Evolutionary conservation across 2,329 filamentous ascomycete species (phyloP).

Genomic region (Diaporthe vaccinii): DNA sequence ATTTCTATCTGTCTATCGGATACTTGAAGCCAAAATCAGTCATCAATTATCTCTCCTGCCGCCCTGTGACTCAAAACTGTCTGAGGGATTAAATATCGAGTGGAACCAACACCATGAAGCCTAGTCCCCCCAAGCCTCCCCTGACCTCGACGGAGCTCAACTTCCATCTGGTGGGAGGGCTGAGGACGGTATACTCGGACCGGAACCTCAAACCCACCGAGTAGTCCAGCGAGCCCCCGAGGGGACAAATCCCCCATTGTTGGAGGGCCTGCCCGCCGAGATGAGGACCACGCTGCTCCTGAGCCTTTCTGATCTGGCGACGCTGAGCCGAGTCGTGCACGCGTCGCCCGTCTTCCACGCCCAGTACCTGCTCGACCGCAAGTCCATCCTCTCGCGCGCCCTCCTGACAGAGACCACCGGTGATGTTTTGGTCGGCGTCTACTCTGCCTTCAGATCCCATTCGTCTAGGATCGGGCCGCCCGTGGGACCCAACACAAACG

Average conservation of each 20-base stretch:
- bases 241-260: background rate
- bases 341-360: conserved; percentile 3
- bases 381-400: background rate
- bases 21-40: too few species aligned
- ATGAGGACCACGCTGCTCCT: background rate
- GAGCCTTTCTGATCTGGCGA: background rate
- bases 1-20: too few species aligned
- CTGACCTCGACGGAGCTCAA: background rate
- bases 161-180: background rate
- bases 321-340: background rate
- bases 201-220: background rate
- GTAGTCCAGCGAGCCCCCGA: background rate
- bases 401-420: background rate
- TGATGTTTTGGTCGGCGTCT: background rate
- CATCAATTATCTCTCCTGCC: too few species aligned
- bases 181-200: background rate
- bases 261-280: background rate
- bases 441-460: background rate
- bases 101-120: background rate
- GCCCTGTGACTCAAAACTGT: too few species aligned
- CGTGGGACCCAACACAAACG: background rate
- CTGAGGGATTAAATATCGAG: background rate
- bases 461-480: background rate
- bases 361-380: conserved; percentile 4
- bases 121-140: background rate